phyloP scores from a whole-genome alignment of 2,329 filamentous ascomycete genomes.

The Ceratocystis cacaofunesta region DNA sequence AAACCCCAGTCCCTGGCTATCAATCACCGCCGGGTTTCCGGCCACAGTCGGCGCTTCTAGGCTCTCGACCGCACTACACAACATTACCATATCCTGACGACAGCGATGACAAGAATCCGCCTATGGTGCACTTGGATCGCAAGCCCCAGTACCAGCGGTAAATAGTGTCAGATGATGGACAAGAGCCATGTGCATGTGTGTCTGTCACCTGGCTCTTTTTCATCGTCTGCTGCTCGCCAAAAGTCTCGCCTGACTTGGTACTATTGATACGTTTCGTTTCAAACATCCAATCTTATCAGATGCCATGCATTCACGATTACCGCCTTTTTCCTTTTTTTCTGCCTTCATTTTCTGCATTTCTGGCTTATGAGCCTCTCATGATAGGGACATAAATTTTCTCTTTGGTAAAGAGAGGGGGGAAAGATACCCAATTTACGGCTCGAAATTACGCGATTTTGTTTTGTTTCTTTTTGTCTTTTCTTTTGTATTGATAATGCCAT shows the following conservation, averaged over 20 bases:
- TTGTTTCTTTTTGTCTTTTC: background rate
- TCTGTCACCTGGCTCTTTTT: background rate
- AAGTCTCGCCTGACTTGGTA: background rate
- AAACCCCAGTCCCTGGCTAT: conserved; percentile 52
- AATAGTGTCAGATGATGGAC: conserved; percentile 25
- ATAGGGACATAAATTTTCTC: background rate
- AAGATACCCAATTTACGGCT: conserved; percentile 3
- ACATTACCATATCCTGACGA: conserved; percentile 63
- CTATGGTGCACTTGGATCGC: conserved; percentile 67
- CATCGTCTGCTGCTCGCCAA: background rate
- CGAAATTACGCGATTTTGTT: background rate
- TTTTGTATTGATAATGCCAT: background rate
- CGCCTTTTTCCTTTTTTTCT: background rate
- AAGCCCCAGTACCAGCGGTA: conserved; percentile 55
- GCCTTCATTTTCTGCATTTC: background rate
- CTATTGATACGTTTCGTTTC: background rate
- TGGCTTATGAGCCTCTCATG: background rate
- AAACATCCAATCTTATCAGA: background rate
- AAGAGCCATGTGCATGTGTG: background rate
- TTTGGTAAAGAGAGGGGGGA: background rate
- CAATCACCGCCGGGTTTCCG: conserved; percentile 22
- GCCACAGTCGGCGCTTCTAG: conserved; percentile 18
- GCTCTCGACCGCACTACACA: background rate
- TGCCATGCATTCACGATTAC: background rate
- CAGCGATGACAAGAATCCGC: conserved; percentile 58